Base-by-base conservation (phyloP, 345 rosid genomes). In the Schrenkiella parvula region DNA sequence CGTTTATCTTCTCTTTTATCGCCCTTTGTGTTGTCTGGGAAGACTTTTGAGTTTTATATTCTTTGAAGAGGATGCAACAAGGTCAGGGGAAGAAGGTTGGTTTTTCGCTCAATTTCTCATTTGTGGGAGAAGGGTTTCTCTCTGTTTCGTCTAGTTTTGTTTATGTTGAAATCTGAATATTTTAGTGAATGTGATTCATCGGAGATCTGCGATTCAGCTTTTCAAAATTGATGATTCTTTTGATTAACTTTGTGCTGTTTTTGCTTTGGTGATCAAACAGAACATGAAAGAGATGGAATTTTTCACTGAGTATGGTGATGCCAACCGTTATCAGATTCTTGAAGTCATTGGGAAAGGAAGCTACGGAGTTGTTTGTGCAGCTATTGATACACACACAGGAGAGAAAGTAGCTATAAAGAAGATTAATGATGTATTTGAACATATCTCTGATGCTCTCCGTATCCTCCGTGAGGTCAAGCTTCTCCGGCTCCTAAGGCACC, bases 291-390 rank as follows among this genome's bases (percentile, higher is more conserved):
- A 84, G 43, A 71, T 83, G 78, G 96, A 89, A 13, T 89, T 95
- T 76, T 95, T 95, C 89, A 88, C 97, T 0, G 99, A 92, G 83
- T 95, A 91, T 38, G 98, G 93, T 25, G 99, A 95, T 82, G 97
- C 99, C 13, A 95, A 92, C 66, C 84, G 93, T 68, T 92, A 95
- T 60, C 87, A 81, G 66, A 83, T 92, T 75, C 80, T 95, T 57
- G 97, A 92, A 82, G 93, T 95, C 21, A 85, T 95, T 51, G 97
- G 97, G 14, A 95, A 90, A 80, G 99, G 98, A 73, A 92, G 99
- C 88, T 95, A 95, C 67, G 99, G 98, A 62, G 96, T 92, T 71
- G 99, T 95, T 62, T 95, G 99, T 80, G 96, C 98, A 15, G 99
- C 97, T 11, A 81, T 87, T 68, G 99, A 95, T 82, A 89, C 97